These are phyloP conservation scores for Lathyrus tuberosus DNA, from an alignment of 306 rosid genomes.

Conservation along the genomic window DNA sequence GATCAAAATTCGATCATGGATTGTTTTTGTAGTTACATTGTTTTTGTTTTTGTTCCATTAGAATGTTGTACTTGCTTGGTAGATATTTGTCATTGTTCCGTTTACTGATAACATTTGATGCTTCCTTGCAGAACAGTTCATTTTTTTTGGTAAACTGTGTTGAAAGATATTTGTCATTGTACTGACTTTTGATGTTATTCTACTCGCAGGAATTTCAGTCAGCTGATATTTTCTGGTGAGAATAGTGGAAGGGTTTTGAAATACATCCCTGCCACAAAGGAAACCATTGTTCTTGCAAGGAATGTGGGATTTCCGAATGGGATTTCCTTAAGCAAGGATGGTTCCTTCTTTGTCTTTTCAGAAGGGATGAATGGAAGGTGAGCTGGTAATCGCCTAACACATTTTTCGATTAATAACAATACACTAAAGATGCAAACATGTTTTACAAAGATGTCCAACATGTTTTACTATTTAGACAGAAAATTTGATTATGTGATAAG, in stretches of 20 bases:
- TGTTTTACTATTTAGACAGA: background rate
- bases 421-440: background rate
- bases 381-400: constrained; percentile 9
- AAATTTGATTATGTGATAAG: background rate
- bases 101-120: too few relatives aligned
- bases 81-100: too few relatives aligned
- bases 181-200: constrained; percentile 38
- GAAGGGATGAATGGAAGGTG: constrained; percentile 74
- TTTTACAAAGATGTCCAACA: background rate
- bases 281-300: constrained; percentile 73
- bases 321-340: constrained; percentile 83
- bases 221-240: constrained; percentile 69
- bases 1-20: too few relatives aligned
- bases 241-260: constrained; percentile 74
- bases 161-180: too few relatives aligned
- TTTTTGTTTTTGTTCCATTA: too few relatives aligned
- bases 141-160: too few relatives aligned
- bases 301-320: constrained; percentile 83
- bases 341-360: constrained; percentile 68
- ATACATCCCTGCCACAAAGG: constrained; percentile 62
- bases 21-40: too few relatives aligned
- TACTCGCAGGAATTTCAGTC: constrained; percentile 73
- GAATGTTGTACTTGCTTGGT: too few relatives aligned
- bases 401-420: background rate
- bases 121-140: too few relatives aligned